Base-by-base conservation (phyloP, 2,329 filamentous ascomycete genomes). In the Chaetomiaceae sp. region DNA sequence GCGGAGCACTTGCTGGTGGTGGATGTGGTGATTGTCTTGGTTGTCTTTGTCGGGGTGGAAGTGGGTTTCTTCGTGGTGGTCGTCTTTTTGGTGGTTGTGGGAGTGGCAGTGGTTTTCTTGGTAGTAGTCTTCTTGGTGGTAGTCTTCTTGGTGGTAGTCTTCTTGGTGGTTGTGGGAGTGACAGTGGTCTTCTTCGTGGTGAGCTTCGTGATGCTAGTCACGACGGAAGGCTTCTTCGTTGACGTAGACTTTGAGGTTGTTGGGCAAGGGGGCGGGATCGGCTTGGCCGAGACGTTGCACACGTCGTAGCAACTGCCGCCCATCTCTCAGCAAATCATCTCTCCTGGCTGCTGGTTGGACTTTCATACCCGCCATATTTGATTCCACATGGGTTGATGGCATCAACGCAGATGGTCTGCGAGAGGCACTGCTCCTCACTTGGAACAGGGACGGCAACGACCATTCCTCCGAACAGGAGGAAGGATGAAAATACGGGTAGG, bases 391-490 rank as follows among this genome's bases (percentile, higher is more conserved):
- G 8, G 51, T 43, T 59, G 42, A 59, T n/a, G 10, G 40, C 45
- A 23, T 60, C 58, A 12, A 58, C 45, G 21, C 58, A 60, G 46
- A 58, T 51, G 14, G 42, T 58, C 17, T 21, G 51, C 5, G 53
- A 34, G 3, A 50, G 16, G 35, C 54, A 54, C n/a, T 27, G 14
- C 27, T 34, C 27, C 4, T 46, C 33, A 13, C 33, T 41, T 4
- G 23, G 44, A 21, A 52, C 48, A 1, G 55, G 55, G 12, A 23
- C 48, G 9, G 55, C 53, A 10, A 34, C 39, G 13, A n/a, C 45
- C 12, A 54, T 33, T 3, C 48, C 42, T 16, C 45, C 50, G 8
- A 56, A 33, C 3, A 59, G 46, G 16, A 55, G 37, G 30, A 53
- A 10, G 33, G 52, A 46, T 8, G 51, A 56, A 10, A 56, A 25